A percentile compares a stretch with the other conserved stretches of the same genome.
Conservation (phyloP, 176 grass and related monocot genomes). For the Phoenix roebelenii region DNA sequence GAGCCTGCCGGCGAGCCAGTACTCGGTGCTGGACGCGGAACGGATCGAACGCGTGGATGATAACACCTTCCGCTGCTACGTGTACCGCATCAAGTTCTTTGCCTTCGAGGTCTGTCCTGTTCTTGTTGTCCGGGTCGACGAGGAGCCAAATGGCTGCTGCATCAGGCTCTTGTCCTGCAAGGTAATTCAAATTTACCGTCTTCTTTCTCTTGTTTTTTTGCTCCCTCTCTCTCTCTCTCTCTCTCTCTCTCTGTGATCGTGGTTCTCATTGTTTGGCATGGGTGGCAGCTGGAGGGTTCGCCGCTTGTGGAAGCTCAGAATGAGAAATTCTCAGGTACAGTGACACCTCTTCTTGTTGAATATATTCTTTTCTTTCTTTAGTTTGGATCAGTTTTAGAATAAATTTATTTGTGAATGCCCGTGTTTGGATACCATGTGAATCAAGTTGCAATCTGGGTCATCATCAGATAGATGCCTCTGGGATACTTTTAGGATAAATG, state of each 20-base stretch:
- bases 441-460: no score
- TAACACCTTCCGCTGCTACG: slow-evolving; percentile 81
- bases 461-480: no score
- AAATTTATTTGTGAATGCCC: slow-evolving; percentile 3
- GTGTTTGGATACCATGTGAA: not conserved
- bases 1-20: slow-evolving; percentile 91
- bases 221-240: not conserved
- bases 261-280: not conserved
- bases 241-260: slow-evolving; percentile 1
- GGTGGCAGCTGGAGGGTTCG: slow-evolving; percentile 65
- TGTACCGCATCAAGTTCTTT: slow-evolving; percentile 94
- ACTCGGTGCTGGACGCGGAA: slow-evolving; percentile 96
- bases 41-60: slow-evolving; percentile 87
- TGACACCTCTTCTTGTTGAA: not conserved
- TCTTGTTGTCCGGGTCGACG: slow-evolving; percentile 79
- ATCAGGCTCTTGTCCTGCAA: slow-evolving; percentile 84
- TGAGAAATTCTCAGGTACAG: slow-evolving; percentile 80
- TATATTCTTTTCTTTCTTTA: no score
- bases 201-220: not conserved
- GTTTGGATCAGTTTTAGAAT: not conserved
- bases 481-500: no score
- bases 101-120: slow-evolving; percentile 92
- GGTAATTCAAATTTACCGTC: slow-evolving; percentile 19
- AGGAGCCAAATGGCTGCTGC: slow-evolving; percentile 74
- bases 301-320: slow-evolving; percentile 93